Conservation (phyloP, 2,329 filamentous ascomycete species). For the Teratosphaeria viscida region DNA sequence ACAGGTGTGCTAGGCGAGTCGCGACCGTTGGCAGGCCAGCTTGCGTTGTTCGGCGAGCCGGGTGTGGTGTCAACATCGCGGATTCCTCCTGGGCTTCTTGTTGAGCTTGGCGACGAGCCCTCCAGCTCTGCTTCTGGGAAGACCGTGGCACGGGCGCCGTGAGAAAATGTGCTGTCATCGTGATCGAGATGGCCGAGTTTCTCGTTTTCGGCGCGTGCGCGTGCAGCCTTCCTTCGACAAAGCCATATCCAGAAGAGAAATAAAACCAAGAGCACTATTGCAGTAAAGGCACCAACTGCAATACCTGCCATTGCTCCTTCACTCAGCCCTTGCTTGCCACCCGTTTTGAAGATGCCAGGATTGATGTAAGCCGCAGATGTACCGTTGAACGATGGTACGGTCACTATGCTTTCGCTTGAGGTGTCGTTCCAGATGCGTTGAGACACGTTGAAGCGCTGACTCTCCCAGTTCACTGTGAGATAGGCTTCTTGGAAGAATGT, state of each 20-base stretch:
- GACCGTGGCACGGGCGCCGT: constrained; percentile 18
- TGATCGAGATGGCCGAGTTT: not conserved
- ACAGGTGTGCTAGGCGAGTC: constrained; percentile 10
- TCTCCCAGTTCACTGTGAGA: constrained; percentile 39
- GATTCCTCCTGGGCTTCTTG: not conserved
- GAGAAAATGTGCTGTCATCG: not conserved
- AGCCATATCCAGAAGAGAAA: constrained; percentile 25
- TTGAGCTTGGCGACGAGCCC: constrained; percentile 12
- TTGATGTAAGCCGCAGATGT: not conserved
- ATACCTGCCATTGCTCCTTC: constrained; percentile 35
- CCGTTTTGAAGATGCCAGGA: not conserved
- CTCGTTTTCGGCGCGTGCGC: not conserved
- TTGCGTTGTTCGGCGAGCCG: not conserved
- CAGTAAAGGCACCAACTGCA: constrained; percentile 30
- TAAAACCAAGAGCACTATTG: constrained; percentile 21
- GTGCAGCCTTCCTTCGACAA: constrained; percentile 5
- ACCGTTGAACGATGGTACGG: constrained; percentile 11
- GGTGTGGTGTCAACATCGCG: not conserved
- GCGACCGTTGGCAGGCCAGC: constrained; percentile 6
- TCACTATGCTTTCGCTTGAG: constrained; percentile 16
- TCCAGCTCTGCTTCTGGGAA: constrained; percentile 38
- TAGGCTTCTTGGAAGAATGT: constrained; percentile 61
- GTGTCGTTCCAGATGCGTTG: constrained; percentile 24
- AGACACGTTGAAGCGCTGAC: constrained; percentile 36
- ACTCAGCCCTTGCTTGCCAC: constrained; percentile 12